phyloP scores from a whole-genome alignment of 768 basidiomycete genomes.

The Phanerochaete sordida region DNA sequence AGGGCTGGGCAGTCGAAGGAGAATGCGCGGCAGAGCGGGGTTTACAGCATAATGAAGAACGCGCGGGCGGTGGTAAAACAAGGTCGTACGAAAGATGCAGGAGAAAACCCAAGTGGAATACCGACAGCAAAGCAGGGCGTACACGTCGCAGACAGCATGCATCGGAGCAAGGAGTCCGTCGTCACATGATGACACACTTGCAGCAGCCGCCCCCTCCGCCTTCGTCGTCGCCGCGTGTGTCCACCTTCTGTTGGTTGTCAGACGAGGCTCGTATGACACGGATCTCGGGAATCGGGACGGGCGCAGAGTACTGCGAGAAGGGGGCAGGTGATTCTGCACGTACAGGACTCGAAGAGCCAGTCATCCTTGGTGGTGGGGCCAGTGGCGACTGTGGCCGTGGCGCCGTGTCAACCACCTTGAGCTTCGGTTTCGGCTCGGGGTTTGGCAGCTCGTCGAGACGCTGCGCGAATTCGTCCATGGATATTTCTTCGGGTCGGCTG shows the following conservation, averaged over 20 bases:
- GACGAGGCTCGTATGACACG: conserved; percentile 16
- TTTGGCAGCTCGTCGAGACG: conserved; percentile 23
- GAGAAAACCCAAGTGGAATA: not conserved
- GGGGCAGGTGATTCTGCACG: conserved; percentile 54
- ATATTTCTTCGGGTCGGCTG: conserved; percentile 35
- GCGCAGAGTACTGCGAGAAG: conserved; percentile 51
- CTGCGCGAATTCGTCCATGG: conserved; percentile 65
- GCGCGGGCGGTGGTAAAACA: not conserved
- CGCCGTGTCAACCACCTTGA: not conserved
- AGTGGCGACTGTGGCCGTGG: conserved; percentile 10
- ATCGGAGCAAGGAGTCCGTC: not conserved
- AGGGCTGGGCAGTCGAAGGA: not conserved
- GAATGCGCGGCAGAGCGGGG: not conserved
- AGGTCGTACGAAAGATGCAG: not conserved
- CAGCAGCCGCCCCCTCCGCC: conserved; percentile 67
- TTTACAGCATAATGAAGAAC: not conserved
- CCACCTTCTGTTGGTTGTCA: conserved; percentile 23
- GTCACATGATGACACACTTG: conserved; percentile 85
- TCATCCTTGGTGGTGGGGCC: not conserved
- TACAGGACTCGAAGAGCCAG: conserved; percentile 2
- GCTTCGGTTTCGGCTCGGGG: not conserved
- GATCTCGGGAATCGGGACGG: conserved; percentile 7
- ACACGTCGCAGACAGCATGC: too few relatives aligned
- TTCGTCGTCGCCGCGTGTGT: conserved; percentile 42
- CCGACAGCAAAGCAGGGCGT: conserved; percentile 4